phyloP scores from a whole-genome alignment of 2,329 filamentous ascomycete genomes.

The Aspergillus brasiliensis region DNA sequence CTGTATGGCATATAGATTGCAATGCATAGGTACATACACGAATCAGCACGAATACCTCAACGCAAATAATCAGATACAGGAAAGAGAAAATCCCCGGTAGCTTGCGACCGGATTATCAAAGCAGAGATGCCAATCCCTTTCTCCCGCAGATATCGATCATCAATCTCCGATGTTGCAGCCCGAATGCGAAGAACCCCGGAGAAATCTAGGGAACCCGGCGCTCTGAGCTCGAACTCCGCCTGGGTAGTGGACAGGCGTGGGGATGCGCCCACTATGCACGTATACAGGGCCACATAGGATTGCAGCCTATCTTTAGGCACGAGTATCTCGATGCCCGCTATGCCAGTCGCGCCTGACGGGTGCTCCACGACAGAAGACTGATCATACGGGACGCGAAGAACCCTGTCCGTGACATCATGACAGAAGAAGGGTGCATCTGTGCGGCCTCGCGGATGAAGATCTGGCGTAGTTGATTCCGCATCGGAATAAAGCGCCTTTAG shows the following conservation, averaged over 20 bases:
- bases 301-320: constrained; percentile 4
- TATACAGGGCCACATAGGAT: constrained; percentile 7
- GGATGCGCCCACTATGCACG: constrained; percentile 10
- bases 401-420: constrained; percentile 16
- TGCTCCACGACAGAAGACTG: constrained; percentile 4
- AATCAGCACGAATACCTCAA: constrained; percentile 1
- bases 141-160: constrained; percentile 13
- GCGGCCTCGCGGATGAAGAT: constrained; percentile 13
- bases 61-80: constrained; percentile 13
- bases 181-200: constrained; percentile 10
- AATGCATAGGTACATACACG: background rate
- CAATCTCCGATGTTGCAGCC: background rate
- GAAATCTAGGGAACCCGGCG: constrained; percentile 3
- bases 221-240: constrained; percentile 8
- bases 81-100: constrained; percentile 1
- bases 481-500: constrained; percentile 6
- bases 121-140: constrained; percentile 13
- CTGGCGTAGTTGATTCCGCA: background rate
- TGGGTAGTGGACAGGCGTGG: background rate
- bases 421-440: constrained; percentile 19
- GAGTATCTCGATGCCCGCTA: constrained; percentile 13
- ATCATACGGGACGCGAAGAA: constrained; percentile 10
- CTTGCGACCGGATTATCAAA: constrained; percentile 9
- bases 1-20: background rate
- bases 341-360: constrained; percentile 12